A percentile compares a stretch with the other conserved stretches of the same genome.
Conservation (phyloP, 352 stramenopile genomes). For the Globisporangium megalacanthum region DNA sequence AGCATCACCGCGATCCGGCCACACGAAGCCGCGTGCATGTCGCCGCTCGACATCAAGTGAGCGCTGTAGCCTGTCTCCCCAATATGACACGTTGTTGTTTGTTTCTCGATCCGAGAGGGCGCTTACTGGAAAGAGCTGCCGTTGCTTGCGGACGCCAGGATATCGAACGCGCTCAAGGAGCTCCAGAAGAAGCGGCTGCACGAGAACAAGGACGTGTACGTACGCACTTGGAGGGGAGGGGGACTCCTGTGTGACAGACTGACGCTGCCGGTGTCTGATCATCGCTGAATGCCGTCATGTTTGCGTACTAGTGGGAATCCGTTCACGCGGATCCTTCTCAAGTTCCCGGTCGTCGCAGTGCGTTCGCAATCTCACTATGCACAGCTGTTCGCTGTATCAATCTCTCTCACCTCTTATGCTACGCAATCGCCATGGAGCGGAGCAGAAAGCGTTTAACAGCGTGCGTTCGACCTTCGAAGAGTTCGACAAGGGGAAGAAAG, state of each 20-base stretch:
- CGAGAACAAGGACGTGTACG: conserved; percentile 39
- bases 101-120: too few species aligned
- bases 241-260: too few species aligned
- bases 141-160: conserved; percentile 21
- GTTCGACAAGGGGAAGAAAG: conserved; percentile 57
- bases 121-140: too few species aligned
- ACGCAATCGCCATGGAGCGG: not conserved
- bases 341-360: conserved; percentile 58
- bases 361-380: conserved; percentile 1
- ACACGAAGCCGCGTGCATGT: conserved; percentile 23
- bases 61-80: too few species aligned
- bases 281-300: not conserved
- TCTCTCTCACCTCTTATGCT: not conserved
- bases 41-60: conserved; percentile 69
- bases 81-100: too few species aligned
- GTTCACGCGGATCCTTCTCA: conserved; percentile 79
- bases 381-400: not conserved
- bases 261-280: not conserved
- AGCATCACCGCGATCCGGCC: conserved; percentile 44
- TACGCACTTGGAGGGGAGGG: not conserved
- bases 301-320: conserved; percentile 29
- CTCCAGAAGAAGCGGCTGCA: conserved; percentile 51
- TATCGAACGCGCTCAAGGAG: conserved; percentile 73
- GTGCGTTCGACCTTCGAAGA: conserved; percentile 63
- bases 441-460: conserved; percentile 69